Conservation (phyloP, 164 flowering plant genomes). For the Malania oleifera region DNA sequence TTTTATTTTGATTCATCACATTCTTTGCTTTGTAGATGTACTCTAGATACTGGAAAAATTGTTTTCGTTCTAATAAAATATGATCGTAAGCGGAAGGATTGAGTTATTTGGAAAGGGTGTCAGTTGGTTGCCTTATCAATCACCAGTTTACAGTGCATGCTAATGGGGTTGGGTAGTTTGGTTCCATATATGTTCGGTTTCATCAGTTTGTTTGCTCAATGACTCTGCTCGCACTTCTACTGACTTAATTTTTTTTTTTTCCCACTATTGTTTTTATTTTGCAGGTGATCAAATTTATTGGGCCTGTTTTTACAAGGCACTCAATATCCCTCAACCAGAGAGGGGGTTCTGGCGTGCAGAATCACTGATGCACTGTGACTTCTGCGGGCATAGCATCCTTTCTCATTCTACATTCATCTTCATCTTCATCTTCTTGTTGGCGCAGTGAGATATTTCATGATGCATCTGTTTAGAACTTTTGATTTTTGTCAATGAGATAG, state of each 20-base stretch:
- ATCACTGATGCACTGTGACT: constrained; percentile 29
- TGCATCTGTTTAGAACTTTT: not conserved
- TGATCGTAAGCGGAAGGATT: no score
- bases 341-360: constrained; percentile 43
- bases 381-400: constrained; percentile 46
- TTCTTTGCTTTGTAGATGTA: no score
- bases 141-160: no score
- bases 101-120: no score
- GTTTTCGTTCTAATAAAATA: no score
- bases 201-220: not conserved
- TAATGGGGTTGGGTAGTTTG: no score
- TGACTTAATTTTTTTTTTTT: not conserved
- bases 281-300: constrained; percentile 22
- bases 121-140: no score
- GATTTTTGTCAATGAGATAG: constrained; percentile 3
- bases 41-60: no score
- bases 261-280: not conserved
- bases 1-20: no score
- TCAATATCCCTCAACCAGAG: constrained; percentile 11
- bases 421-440: not conserved
- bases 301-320: constrained; percentile 1
- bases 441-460: not conserved
- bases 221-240: not conserved
- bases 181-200: not conserved
- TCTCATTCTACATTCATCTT: constrained; percentile 17